phyloP scores from a whole-genome alignment of 257 asterid genomes.

The Primulina eburnea region DNA sequence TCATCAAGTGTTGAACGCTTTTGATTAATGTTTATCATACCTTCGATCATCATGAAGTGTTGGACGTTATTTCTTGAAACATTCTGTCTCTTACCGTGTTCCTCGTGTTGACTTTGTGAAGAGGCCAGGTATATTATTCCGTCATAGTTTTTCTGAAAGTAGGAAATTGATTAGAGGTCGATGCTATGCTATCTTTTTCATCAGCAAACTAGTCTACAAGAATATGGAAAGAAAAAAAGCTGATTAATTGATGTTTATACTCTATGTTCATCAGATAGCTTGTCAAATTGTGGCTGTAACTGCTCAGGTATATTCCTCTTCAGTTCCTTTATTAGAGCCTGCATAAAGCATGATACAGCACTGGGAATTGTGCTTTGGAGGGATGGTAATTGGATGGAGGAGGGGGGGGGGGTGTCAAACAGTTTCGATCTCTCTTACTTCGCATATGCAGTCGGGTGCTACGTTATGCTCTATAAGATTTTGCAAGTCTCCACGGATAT shows the following conservation, averaged over 20 bases:
- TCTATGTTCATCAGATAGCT: constrained; percentile 53
- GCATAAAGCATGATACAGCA: constrained; percentile 24
- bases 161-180: constrained; percentile 20
- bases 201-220: neutral
- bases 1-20: too few relatives aligned
- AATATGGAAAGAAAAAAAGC: neutral
- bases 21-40: constrained; percentile 37
- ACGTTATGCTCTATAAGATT: constrained; percentile 75
- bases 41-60: constrained; percentile 83
- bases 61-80: constrained; percentile 60
- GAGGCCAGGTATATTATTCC: constrained; percentile 26
- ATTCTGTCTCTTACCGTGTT: constrained; percentile 34
- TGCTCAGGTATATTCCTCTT: constrained; percentile 51
- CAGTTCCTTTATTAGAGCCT: constrained; percentile 63
- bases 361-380: constrained; percentile 4
- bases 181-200: neutral
- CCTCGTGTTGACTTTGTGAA: constrained; percentile 32
- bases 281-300: constrained; percentile 46
- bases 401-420: constrained; percentile 11
- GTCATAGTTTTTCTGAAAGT: constrained; percentile 39
- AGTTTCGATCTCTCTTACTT: constrained; percentile 39
- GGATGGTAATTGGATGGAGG: constrained; percentile 5
- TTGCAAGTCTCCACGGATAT: constrained; percentile 72
- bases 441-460: constrained; percentile 64
- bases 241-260: constrained; percentile 32